These are phyloP conservation scores for Aspergillus sp. DNA, from an alignment of 2,329 filamentous ascomycete genomes.

Conservation along the genomic window DNA sequence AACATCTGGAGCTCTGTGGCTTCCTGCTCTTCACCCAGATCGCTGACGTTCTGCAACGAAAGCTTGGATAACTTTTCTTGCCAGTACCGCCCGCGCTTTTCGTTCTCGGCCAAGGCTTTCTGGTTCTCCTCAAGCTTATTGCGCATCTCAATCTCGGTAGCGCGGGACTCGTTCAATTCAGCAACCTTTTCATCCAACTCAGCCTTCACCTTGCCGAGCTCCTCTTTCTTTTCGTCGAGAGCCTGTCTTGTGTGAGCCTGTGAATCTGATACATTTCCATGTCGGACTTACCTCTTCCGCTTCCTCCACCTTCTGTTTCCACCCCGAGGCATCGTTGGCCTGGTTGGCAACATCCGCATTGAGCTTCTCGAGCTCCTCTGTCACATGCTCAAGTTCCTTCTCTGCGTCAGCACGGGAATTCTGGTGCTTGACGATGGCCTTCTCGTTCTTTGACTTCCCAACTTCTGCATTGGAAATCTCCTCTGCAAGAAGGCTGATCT, in stretches of 20 bases:
- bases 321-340: slow-evolving; percentile 70
- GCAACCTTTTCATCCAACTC: slow-evolving; percentile 84
- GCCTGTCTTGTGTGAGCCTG: slow-evolving; percentile 48
- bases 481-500: slow-evolving; percentile 78
- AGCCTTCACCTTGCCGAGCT: slow-evolving; percentile 75
- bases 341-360: slow-evolving; percentile 79
- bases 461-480: slow-evolving; percentile 85
- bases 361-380: slow-evolving; percentile 73
- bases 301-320: slow-evolving; percentile 73
- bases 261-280: not conserved
- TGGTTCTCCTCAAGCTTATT: slow-evolving; percentile 97
- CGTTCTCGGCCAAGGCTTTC: slow-evolving; percentile 82
- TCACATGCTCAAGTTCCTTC: slow-evolving; percentile 73
- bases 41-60: slow-evolving; percentile 75
- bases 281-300: slow-evolving; percentile 63
- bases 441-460: slow-evolving; percentile 87
- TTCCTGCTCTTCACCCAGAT: slow-evolving; percentile 61
- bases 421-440: slow-evolving; percentile 82
- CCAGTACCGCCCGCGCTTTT: slow-evolving; percentile 83
- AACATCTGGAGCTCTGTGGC: slow-evolving; percentile 67
- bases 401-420: slow-evolving; percentile 78
- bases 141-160: slow-evolving; percentile 93
- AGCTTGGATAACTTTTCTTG: slow-evolving; percentile 86
- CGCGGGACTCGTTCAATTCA: slow-evolving; percentile 85
- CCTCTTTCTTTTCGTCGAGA: slow-evolving; percentile 75